Base-by-base conservation (phyloP, 441 rosid species). In the Theobroma grandiflorum region DNA sequence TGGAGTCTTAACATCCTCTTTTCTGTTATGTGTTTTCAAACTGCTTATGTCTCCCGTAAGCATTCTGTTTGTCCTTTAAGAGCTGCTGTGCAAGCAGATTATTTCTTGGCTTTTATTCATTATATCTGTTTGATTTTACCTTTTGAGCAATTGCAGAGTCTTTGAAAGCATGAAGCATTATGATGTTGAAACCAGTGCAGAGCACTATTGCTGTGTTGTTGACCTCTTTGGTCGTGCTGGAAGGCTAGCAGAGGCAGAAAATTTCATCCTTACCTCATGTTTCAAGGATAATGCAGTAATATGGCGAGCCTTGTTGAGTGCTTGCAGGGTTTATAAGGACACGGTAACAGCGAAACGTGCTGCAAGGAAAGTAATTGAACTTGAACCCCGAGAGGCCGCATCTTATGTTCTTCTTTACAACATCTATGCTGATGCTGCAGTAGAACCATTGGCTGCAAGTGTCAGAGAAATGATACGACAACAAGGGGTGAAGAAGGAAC, bases 221-320 rank as follows among this genome's bases (percentile, higher is more conserved):
- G 91, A 88, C 74, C 85, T 82, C 52, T 79, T 86, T 35, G 87
- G 86, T 49, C 87, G 89, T 4, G 83, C 80, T 0, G 88, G 91
- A 2, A 85, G 82, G 57, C 74, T 88, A 74, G 79, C 77, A 42
- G 88, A 86, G 35, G 88, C 91, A 3, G 82, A 88, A 75, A 77
- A 72, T 2, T 52, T 86, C 76, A 86, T 86, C n/a, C 57, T 82
- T 72, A 75, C 79, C 62, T 86, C 88, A 16, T 78, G 80, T 35
- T 86, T 82, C 77, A 72, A 82, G 81, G 82, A 81, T 57, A 82
- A 83, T 72, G 86, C 90, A n/a, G 84, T 81, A 35, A 79, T 84
- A 80, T 88, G 90, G 90, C 81, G 74, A 79, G 85, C 90, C 26
- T 78, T 88, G 74, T 61, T 86, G 68, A 88, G 90, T 71, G 84